These are phyloP conservation scores for Pseudomicrostroma phylloplanum DNA, from an alignment of 1,284 basidiomycete genomes.

Conservation along the genomic window DNA sequence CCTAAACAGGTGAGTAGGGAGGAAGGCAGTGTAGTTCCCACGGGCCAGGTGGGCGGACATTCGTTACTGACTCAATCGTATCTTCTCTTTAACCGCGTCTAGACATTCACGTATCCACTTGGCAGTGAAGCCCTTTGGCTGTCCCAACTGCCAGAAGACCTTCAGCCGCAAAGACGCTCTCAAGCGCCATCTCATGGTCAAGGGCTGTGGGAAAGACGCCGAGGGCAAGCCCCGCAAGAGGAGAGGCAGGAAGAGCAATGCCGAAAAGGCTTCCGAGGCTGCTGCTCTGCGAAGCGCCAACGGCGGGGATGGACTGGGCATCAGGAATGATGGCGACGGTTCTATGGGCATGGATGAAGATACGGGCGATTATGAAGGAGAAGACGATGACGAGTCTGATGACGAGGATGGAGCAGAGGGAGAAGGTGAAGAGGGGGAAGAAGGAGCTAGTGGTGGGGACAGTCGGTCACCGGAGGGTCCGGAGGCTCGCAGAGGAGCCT, in stretches of 20 bases:
- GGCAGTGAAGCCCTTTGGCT: slow-evolving; percentile 41
- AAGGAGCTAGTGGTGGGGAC: not conserved
- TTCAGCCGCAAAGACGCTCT: slow-evolving; percentile 44
- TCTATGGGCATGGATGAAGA: slow-evolving; percentile 3
- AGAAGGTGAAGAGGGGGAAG: slow-evolving; percentile 8
- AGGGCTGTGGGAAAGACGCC: slow-evolving; percentile 45
- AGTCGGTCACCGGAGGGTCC: too few relatives aligned
- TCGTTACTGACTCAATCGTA: not conserved
- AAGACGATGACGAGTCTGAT: slow-evolving; percentile 9
- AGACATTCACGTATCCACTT: slow-evolving; percentile 44
- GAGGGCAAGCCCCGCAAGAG: slow-evolving; percentile 34
- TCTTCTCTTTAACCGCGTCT: not conserved
- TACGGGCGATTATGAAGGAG: slow-evolving; percentile 7
- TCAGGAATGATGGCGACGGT: slow-evolving; percentile 7
- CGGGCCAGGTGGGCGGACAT: too few relatives aligned
- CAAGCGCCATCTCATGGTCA: slow-evolving; percentile 39
- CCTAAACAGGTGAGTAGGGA: slow-evolving; percentile 3
- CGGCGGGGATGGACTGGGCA: not conserved
- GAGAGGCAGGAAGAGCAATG: not conserved
- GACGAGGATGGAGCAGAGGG: slow-evolving; percentile 12
- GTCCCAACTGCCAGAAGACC: slow-evolving; percentile 35
- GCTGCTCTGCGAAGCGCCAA: slow-evolving; percentile 2
- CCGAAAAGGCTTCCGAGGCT: slow-evolving; percentile 8
- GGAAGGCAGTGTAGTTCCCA: not conserved
- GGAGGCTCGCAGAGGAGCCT: too few relatives aligned